These are phyloP conservation scores for Magnusiomyces paraingens DNA, from an alignment of 1,139 yeast species.

Conservation along the genomic window DNA sequence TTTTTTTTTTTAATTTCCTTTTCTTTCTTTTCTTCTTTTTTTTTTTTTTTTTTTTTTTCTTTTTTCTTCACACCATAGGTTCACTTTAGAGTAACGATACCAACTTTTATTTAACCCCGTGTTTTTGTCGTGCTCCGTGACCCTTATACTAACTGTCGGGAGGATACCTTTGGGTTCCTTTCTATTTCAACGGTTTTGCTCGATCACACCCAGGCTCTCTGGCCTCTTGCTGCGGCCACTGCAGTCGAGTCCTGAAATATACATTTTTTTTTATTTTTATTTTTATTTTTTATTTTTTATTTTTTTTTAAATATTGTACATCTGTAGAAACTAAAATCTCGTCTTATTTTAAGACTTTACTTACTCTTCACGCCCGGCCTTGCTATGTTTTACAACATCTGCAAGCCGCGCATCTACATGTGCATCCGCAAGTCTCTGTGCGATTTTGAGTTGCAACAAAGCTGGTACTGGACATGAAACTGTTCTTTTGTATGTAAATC, in stretches of 20 bases:
- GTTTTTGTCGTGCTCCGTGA: slow-evolving; percentile 7
- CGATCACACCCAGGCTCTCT: not conserved
- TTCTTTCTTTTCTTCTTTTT: not conserved
- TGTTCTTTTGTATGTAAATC: slow-evolving; percentile 46
- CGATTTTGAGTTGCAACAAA: slow-evolving; percentile 48
- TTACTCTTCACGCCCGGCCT: too few relatives aligned
- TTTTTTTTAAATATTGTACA: too few relatives aligned
- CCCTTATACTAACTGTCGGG: not conserved
- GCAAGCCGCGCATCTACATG: slow-evolving; percentile 25
- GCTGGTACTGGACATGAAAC: slow-evolving; percentile 61
- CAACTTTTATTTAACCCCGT: not conserved
- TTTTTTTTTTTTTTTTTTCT: not conserved
- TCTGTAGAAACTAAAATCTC: too few relatives aligned
- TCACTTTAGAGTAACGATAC: slow-evolving; percentile 4
- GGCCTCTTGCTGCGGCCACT: not conserved
- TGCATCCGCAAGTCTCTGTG: slow-evolving; percentile 39
- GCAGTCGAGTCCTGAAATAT: slow-evolving; percentile 1
- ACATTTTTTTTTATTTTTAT: not conserved
- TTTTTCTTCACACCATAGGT: not conserved
- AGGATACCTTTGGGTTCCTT: not conserved
- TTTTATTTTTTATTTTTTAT: not conserved
- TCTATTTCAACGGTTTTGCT: not conserved
- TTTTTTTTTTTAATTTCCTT: too few relatives aligned
- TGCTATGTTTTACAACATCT: not conserved
- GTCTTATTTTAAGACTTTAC: too few relatives aligned